phyloP scores from a whole-genome alignment of 78 protist species.

The Ministeria vibrans region DNA sequence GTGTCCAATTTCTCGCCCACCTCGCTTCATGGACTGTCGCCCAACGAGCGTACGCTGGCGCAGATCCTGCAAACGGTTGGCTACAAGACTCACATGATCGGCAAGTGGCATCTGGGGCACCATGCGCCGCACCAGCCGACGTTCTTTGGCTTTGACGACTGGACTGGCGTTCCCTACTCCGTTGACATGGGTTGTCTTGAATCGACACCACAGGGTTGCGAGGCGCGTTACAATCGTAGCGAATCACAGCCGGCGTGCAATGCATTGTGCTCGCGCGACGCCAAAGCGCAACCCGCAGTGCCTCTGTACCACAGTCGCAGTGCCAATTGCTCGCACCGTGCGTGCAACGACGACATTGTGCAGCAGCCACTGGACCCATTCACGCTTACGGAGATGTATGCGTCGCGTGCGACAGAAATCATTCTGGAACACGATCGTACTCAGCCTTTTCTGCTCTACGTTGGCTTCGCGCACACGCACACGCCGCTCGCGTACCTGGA shows the following conservation, averaged over 20 bases:
- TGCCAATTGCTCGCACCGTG: no score
- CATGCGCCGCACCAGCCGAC: not conserved
- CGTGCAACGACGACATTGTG: no score
- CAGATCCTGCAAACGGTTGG: not conserved
- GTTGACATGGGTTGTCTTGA: not conserved
- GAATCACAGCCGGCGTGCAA: not conserved
- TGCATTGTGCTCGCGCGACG: not conserved
- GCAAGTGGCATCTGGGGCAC: constrained; percentile 5
- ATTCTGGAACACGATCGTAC: not conserved
- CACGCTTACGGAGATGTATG: not conserved
- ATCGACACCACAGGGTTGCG: not conserved
- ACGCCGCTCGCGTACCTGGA: not conserved
- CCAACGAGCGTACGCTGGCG: not conserved
- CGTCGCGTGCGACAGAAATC: not conserved
- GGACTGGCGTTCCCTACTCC: not conserved
- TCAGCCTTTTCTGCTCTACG: not conserved
- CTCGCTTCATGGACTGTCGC: not conserved
- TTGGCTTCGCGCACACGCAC: not conserved
- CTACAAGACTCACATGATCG: not conserved
- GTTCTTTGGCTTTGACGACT: not conserved
- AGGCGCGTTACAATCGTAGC: not conserved
- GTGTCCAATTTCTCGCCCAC: not conserved
- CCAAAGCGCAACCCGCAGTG: not conserved
- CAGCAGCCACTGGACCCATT: not conserved
- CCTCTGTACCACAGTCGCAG: no score